phyloP scores from a whole-genome alignment of 2,329 filamentous ascomycete genomes.

The Colletotrichum magnum region DNA sequence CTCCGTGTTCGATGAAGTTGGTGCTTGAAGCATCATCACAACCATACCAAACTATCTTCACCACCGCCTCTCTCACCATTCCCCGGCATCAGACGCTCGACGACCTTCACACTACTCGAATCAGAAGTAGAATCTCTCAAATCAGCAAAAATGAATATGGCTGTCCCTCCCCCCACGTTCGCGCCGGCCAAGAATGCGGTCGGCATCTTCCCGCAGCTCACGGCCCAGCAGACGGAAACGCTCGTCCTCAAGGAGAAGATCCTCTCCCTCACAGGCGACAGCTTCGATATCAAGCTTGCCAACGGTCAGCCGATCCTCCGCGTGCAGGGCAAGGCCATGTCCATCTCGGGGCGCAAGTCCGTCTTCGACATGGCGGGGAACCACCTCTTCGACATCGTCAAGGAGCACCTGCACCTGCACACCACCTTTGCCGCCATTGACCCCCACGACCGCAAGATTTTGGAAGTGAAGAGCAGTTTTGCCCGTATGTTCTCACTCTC shows the following conservation, averaged over 20 bases:
- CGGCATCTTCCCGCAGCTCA: conserved; percentile 56
- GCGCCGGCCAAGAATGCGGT: conserved; percentile 50
- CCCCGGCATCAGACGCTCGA: no score
- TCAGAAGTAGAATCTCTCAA: neutral
- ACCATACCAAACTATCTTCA: neutral
- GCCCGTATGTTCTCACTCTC: neutral
- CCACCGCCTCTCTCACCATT: neutral
- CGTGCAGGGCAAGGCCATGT: conserved; percentile 68
- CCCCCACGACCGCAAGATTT: conserved; percentile 60
- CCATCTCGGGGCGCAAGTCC: conserved; percentile 68
- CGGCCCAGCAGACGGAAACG: conserved; percentile 58
- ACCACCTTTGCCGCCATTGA: conserved; percentile 66
- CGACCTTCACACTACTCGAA: no score
- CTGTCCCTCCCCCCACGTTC: conserved; percentile 40
- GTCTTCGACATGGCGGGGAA: conserved; percentile 66
- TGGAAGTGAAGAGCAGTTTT: conserved; percentile 66
- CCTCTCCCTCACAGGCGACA: conserved; percentile 73
- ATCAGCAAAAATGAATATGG: neutral
- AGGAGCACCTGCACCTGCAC: conserved; percentile 66
- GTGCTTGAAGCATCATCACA: no score
- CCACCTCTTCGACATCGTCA: conserved; percentile 71
- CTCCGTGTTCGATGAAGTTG: no score
- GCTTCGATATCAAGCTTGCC: conserved; percentile 72
- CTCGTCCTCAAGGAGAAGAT: conserved; percentile 74
- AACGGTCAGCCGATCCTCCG: conserved; percentile 68